Evolutionary conservation across 495 filamentous ascomycete species (phyloP).

Genomic region (Haplographium delicatum): DNA sequence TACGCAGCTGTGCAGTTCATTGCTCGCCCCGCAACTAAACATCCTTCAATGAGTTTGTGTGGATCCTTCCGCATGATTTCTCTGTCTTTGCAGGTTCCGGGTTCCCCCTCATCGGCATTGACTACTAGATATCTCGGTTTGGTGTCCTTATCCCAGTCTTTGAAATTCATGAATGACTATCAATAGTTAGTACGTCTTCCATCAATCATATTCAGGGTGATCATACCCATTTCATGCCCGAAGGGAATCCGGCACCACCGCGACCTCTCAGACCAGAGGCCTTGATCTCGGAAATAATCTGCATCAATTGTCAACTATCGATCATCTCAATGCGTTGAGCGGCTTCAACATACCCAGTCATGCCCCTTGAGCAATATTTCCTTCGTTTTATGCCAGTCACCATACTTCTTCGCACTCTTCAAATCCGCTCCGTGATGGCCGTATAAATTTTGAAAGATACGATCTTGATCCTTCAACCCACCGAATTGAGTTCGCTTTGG

Average conservation of each 20-base stretch:
- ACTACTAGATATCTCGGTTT: conserved; percentile 95
- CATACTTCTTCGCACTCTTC: conserved; percentile 94
- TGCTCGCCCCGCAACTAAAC: conserved; percentile 89
- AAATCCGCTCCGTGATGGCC: conserved; percentile 85
- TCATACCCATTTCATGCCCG: conserved; percentile 97
- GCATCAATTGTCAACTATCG: conserved; percentile 15
- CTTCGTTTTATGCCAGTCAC: conserved; percentile 99
- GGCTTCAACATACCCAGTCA: conserved; percentile 67
- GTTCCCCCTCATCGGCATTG: conserved; percentile 98
- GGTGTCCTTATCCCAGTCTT: conserved; percentile 97
- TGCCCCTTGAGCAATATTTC: conserved; percentile 95
- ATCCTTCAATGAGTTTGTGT: conserved; percentile 97
- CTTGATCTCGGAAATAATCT: conserved; percentile 96
- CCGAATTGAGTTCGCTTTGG: conserved; percentile 72
- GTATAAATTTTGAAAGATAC: conserved; percentile 99
- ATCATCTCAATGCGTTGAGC: neutral
- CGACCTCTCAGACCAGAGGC: conserved; percentile 90
- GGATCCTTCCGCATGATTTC: conserved; percentile 99
- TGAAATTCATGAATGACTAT: conserved; percentile 99
- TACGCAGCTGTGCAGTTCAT: conserved; percentile 99
- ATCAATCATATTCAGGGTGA: neutral
- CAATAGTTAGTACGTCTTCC: conserved; percentile 4
- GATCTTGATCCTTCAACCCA: conserved; percentile 87
- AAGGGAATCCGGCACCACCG: conserved; percentile 96
- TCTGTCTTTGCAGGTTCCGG: conserved; percentile 97